Base-by-base conservation (phyloP, 2,329 filamentous ascomycete species). In the Pseudogymnoascus sp. region DNA sequence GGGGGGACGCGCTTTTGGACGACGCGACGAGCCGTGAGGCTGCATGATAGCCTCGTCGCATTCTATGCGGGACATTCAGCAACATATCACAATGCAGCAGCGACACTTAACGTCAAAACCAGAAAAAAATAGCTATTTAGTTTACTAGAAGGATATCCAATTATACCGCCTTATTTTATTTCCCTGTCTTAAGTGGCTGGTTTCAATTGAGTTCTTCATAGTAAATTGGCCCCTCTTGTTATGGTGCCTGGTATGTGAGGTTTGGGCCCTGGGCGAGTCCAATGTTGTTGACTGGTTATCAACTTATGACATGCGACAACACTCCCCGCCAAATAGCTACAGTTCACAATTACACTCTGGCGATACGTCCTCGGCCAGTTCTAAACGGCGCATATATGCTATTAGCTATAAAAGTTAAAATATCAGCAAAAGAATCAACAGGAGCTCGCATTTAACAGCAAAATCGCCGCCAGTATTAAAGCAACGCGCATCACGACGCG, bases 1-100 rank as follows among this genome's bases (percentile, higher is more conserved):
- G 35, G 48, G 21, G 58, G 61, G 61, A 59, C 41, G 38, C 48
- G 61, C 61, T 48, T 61, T 41, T 62, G 61, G 61, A 29, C 17
- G 61, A 62, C 61, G 61, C 61, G 61, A 58, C 44, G 13, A 55
- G 48, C 29, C 6, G n/a, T 55, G 48, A 33, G 48, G 48, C 48
- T 55, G 48, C 48, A 33, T 33, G 48, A 21, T 5, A 55, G 48
- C 48, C 48, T 55, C 29, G 48, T 33, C n/a, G 15, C 15, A 17
- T 33, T 4, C 27, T 27, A 55, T 33, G 15, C 5, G 1, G 1
- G 10, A 13, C 13, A 29, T 17, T 33, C 29, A 55, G 27, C 33
- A 15, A n/a, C 48, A 33, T 55, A 55, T 55, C 48, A 17, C 48
- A 55, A 55, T 7, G 29, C 25, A 6, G 12, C 29, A 55, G 13